Evolutionary conservation across 73 alveolate genomes (phyloP).

Genomic region (Halteria grandinella): DNA sequence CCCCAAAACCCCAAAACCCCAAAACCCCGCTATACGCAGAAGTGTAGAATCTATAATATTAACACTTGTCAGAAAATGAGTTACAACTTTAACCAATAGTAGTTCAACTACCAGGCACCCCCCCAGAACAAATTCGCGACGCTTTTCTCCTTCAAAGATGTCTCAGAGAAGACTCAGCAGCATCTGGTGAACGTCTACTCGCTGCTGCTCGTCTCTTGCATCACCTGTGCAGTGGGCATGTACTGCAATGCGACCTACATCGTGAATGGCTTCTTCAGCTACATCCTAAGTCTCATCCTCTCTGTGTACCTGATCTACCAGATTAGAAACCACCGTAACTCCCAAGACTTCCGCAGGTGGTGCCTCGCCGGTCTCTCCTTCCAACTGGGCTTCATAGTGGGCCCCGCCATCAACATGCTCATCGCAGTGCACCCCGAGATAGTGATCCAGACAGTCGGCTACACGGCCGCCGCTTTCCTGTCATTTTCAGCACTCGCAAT

Average conservation of each 20-base stretch:
- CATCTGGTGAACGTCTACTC: constrained; percentile 32
- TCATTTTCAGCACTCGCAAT: constrained; percentile 64
- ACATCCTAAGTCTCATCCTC: constrained; percentile 6
- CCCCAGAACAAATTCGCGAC: not conserved
- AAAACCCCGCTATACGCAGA: no score
- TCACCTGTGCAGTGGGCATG: constrained; percentile 43
- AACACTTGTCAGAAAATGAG: no score
- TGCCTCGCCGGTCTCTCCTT: constrained; percentile 31
- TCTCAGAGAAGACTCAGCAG: constrained; percentile 20
- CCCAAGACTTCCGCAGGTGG: constrained; percentile 2
- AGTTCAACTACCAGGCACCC: no score
- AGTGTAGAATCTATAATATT: no score
- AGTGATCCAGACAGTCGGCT: constrained; percentile 61
- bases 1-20: no score
- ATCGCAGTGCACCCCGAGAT: constrained; percentile 54
- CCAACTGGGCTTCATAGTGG: constrained; percentile 29
- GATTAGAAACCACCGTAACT: not conserved
- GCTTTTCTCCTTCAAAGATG: constrained; percentile 1
- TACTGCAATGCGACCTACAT: constrained; percentile 1
- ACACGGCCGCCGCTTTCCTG: constrained; percentile 65
- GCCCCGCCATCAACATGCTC: constrained; percentile 26
- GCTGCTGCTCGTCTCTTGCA: not conserved
- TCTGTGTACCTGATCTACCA: constrained; percentile 2
- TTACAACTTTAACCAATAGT: no score
- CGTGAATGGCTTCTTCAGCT: constrained; percentile 12